Evolutionary conservation across 208 protist species (phyloP), one percentile per base, ranked within the genome.

Genomic region (Wallacemonas rigidus): DNA sequence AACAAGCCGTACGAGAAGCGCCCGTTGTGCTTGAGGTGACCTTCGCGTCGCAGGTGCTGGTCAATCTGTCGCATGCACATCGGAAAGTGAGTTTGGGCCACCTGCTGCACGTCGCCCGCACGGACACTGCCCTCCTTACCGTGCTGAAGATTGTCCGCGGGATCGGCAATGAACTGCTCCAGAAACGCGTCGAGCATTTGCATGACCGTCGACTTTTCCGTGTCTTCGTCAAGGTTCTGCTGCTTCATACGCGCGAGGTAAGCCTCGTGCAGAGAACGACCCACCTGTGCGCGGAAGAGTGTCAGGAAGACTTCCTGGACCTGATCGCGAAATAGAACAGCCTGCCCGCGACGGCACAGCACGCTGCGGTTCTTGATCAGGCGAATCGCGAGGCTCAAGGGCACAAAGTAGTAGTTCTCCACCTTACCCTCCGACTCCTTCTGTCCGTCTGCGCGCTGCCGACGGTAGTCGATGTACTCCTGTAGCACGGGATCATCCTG

Each of bases 31-130:
- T 97, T 98, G 38, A 98, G 81, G 70, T 98, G 91, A 3, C 90
- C 88, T 48, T 92, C 87, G 17, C 82, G 79, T 38, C 89, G 84
- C 70, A 98, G 79, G 65, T 95, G 89, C 43, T 74, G 61, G 78
- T 98, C 90, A 14, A 97, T 74, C 67, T 87, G 85, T 15, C 89
- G 84, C 94, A 98, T 98, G 82, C 94, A 98, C 17, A 89, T 83
- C n/a, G 94, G 92, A 71, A 97, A 96, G 77, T 98, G 94, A 39
- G 82, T 87, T 71, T 91, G 81, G 8, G 94, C 88, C 9, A 96
- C 78, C 15, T 81, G 62, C 57, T 83, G 86, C 41, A 97, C 90
- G 71, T 97, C 93, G 38, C 85, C 81, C 7, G 82, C 86, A 38
- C 71, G 63, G 63, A 96, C 79, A n/a, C 79, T 63, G 14, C 88